These are phyloP conservation scores for Dictyostelium discoideum DNA, from an alignment of 78 protist genomes.

Conservation along the genomic window DNA sequence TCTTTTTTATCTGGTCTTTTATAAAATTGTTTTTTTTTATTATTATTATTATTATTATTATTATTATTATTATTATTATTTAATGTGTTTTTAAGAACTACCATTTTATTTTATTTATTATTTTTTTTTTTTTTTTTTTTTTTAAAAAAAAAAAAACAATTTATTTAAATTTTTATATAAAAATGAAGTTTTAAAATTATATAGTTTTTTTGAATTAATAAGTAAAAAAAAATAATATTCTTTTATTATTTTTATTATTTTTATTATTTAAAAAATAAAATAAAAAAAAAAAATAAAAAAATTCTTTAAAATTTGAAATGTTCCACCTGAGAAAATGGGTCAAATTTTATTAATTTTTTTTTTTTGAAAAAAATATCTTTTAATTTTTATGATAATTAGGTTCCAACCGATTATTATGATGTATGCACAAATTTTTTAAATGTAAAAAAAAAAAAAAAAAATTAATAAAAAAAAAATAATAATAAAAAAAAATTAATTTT, in stretches of 20 bases:
- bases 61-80: background rate
- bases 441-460: background rate
- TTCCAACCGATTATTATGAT: background rate
- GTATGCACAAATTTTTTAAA: background rate
- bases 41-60: background rate
- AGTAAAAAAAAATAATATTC: no score
- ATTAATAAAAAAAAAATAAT: no score
- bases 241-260: background rate
- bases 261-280: no score
- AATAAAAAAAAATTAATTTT: no score
- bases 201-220: background rate
- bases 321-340: background rate
- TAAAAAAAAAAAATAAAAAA: background rate
- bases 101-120: background rate
- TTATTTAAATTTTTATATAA: no score
- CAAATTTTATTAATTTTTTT: background rate
- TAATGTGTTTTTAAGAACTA: background rate
- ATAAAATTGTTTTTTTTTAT: background rate
- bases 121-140: background rate
- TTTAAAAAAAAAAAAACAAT: background rate
- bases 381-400: no score
- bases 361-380: background rate
- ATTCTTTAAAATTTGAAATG: background rate
- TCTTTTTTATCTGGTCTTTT: background rate
- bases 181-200: no score